Percentiles rank a stretch among this genome's conserved stretches.
phyloP scores from a whole-genome alignment of 1,284 basidiomycete genomes.

The Nidula niveotomentosa region DNA sequence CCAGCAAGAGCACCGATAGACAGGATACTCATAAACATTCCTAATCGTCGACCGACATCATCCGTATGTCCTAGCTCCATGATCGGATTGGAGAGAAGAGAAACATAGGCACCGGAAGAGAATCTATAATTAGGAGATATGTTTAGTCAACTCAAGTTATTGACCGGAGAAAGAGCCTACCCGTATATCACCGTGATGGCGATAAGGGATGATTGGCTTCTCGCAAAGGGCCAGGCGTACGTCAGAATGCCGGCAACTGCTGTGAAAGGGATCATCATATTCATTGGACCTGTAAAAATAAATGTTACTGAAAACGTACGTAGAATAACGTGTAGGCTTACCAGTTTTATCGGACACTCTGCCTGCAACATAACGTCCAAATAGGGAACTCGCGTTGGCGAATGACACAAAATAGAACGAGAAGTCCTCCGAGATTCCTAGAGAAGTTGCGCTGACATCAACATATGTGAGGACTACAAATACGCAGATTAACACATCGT shows the following conservation, averaged over 20 bases:
- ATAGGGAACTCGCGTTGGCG: conserved; percentile 41
- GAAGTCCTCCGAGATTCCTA: conserved; percentile 37
- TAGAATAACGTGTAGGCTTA: conserved; percentile 8
- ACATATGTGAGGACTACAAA: conserved; percentile 42
- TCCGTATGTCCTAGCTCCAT: conserved; percentile 56
- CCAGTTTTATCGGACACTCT: conserved; percentile 37
- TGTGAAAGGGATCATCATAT: conserved; percentile 55
- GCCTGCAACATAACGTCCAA: conserved; percentile 41
- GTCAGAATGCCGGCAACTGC: conserved; percentile 49
- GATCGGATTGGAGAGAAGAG: conserved; percentile 52
- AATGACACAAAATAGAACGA: conserved; percentile 49
- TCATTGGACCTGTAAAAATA: conserved; percentile 41
- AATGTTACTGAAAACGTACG: not conserved
- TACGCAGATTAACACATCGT: not conserved
- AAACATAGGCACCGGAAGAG: conserved; percentile 53
- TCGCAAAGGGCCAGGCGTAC: conserved; percentile 58
- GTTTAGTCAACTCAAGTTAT: not conserved
- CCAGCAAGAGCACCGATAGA: conserved; percentile 46
- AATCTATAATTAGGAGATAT: conserved; percentile 20
- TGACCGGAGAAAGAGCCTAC: conserved; percentile 19
- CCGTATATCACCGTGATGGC: conserved; percentile 52
- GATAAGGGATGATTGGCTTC: conserved; percentile 35
- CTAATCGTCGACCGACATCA: conserved; percentile 63
- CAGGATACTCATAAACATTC: conserved; percentile 55
- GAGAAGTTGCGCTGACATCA: conserved; percentile 33